phyloP scores from a whole-genome alignment of 2,329 filamentous ascomycete genomes.

The Phyllachora maydis region DNA sequence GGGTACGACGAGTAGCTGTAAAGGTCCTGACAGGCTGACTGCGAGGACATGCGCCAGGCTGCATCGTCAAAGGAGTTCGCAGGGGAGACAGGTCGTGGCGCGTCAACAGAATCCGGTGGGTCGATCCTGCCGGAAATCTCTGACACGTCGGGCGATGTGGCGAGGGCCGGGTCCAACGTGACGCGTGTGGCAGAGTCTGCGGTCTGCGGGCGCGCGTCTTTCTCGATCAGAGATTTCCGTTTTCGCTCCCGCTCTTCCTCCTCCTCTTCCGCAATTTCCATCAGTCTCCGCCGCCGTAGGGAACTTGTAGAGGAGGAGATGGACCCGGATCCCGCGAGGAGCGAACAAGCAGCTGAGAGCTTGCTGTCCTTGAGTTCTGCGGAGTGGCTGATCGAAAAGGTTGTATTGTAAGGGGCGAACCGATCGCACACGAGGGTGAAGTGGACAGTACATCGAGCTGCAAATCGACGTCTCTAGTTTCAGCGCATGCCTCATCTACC shows the following conservation, averaged over 20 bases:
- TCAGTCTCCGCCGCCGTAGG: constrained; percentile 52
- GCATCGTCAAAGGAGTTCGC: constrained; percentile 20
- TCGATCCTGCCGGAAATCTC: constrained; percentile 27
- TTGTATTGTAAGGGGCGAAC: constrained; percentile 73
- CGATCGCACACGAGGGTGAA: constrained; percentile 45
- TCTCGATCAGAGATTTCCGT: constrained; percentile 30
- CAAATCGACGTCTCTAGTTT: constrained; percentile 6
- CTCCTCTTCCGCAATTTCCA: constrained; percentile 81
- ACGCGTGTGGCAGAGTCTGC: constrained; percentile 13
- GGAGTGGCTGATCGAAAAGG: constrained; percentile 53
- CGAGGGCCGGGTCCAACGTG: constrained; percentile 28
- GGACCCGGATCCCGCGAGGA: constrained; percentile 74
- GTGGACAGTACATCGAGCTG: constrained; percentile 66
- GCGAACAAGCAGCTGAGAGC: constrained; percentile 69
- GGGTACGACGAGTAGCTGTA: constrained; percentile 26
- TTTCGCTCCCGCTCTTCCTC: constrained; percentile 35
- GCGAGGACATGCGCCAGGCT: constrained; percentile 24
- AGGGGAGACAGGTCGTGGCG: constrained; percentile 21
- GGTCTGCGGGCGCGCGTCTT: constrained; percentile 10
- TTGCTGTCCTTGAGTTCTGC: constrained; percentile 75
- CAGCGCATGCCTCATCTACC: no score
- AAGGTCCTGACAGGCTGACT: constrained; percentile 28
- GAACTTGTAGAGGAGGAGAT: constrained; percentile 73
- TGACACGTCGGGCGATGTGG: constrained; percentile 24
- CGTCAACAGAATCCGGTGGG: constrained; percentile 29